Evolutionary conservation across 768 basidiomycete genomes (phyloP).

Genomic region (Nidula microcarpa): DNA sequence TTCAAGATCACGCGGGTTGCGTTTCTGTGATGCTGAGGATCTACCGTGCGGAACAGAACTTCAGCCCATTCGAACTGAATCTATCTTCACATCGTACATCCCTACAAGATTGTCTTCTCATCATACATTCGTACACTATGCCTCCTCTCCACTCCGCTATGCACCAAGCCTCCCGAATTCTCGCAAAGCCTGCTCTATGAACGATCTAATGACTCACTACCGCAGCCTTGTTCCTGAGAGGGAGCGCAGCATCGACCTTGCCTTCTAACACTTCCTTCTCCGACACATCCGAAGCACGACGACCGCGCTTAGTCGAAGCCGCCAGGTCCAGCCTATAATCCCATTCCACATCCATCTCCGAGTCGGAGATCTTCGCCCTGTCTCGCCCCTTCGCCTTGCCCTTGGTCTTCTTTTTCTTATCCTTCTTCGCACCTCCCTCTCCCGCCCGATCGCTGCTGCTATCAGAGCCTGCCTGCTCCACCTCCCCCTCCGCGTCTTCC

Average conservation of each 20-base stretch:
- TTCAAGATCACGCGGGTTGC: no score
- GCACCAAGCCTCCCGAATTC: no score
- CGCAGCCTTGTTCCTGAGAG: not conserved
- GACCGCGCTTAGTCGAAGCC: not conserved
- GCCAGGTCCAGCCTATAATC: constrained; percentile 3
- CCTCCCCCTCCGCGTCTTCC: not conserved
- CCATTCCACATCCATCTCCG: constrained; percentile 1
- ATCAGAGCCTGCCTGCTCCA: not conserved
- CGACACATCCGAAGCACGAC: not conserved
- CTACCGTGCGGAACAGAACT: no score
- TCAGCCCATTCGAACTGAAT: no score
- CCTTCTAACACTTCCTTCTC: not conserved
- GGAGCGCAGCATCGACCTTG: not conserved
- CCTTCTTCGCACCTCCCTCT: not conserved
- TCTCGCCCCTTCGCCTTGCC: constrained; percentile 4
- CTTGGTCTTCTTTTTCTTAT: constrained; percentile 2
- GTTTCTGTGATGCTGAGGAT: no score
- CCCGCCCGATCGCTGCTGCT: not conserved
- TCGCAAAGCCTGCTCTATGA: not conserved
- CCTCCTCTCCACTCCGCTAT: no score
- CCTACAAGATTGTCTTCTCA: no score
- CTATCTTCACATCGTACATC: no score
- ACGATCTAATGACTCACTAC: not conserved
- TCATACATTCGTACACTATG: no score
- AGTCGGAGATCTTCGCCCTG: not conserved